Conservation (phyloP, 2,329 filamentous ascomycete species). For the Nigrospora oryzae region DNA sequence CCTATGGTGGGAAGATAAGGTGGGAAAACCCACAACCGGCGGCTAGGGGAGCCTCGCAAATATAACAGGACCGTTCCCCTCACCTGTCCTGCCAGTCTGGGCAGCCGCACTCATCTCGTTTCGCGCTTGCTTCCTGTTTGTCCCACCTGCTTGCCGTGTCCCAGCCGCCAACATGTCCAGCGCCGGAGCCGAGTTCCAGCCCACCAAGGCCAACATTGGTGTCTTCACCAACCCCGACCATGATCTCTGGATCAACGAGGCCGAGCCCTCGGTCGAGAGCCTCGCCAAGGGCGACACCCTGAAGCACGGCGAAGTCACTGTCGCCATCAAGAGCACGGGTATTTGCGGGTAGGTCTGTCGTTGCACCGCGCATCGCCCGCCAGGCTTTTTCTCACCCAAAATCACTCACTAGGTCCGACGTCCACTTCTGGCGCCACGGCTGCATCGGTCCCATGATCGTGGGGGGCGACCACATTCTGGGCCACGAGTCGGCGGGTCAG, state of each 20-base stretch:
- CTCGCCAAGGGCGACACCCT: constrained; percentile 61
- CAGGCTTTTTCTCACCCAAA: constrained; percentile 3
- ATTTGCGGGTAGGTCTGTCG: constrained; percentile 71
- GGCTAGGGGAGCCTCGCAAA: neutral
- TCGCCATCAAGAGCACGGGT: constrained; percentile 87
- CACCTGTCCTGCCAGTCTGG: neutral
- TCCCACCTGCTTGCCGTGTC: neutral
- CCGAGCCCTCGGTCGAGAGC: constrained; percentile 67
- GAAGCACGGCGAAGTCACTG: constrained; percentile 74
- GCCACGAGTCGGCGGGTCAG: constrained; percentile 85
- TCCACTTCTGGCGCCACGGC: constrained; percentile 95
- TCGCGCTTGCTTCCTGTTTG: neutral
- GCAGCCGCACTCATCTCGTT: neutral
- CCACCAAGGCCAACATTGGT: constrained; percentile 80
- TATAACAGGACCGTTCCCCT: constrained; percentile 1
- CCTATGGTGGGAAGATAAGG: neutral
- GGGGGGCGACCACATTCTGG: constrained; percentile 78
- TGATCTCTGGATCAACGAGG: constrained; percentile 79
- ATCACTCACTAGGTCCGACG: constrained; percentile 59
- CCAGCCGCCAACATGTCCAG: constrained; percentile 1
- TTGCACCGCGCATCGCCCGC: neutral
- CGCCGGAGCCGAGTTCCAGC: constrained; percentile 14
- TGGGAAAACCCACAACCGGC: constrained; percentile 1
- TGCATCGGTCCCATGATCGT: constrained; percentile 97
- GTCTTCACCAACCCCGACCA: constrained; percentile 93